These are phyloP conservation scores for Hygrophorus pudorinus DNA, from an alignment of 768 basidiomycete species.

Conservation along the genomic window DNA sequence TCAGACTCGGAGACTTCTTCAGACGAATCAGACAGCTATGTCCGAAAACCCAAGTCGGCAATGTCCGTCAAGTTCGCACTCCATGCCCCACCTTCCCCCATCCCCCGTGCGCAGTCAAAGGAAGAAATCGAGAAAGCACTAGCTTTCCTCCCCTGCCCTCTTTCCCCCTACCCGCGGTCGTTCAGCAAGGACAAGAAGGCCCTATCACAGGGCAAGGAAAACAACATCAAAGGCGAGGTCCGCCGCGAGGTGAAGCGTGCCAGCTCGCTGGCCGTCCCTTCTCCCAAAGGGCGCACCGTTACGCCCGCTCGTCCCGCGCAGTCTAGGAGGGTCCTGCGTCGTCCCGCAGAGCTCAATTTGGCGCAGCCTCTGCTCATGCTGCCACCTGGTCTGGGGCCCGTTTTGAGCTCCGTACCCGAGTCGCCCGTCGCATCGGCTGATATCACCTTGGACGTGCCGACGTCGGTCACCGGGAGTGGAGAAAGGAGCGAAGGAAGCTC, in stretches of 20 bases:
- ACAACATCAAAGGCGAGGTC: conserved; percentile 4
- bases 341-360: conserved; percentile 11
- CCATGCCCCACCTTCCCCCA: conserved; percentile 4
- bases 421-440: conserved; percentile 15
- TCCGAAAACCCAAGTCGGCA: neutral
- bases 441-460: conserved; percentile 11
- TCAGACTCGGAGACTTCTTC: neutral
- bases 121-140: conserved; percentile 1
- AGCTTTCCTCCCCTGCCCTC: conserved; percentile 3
- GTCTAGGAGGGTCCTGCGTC: conserved; percentile 13
- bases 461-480: conserved; percentile 1
- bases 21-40: conserved; percentile 6
- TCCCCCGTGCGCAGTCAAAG: conserved; percentile 5
- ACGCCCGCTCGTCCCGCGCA: conserved; percentile 4
- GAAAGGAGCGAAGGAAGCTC: conserved; percentile 8
- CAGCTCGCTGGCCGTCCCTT: neutral
- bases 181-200: conserved; percentile 24
- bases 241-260: too few species aligned
- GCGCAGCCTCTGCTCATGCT: conserved; percentile 14
- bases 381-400: conserved; percentile 16
- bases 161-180: conserved; percentile 27
- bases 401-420: conserved; percentile 20
- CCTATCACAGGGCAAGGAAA: conserved; percentile 5
- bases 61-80: conserved; percentile 6
- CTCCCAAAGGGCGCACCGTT: conserved; percentile 3